phyloP scores from a whole-genome alignment of 345 rosid genomes.

The Brassica juncea region DNA sequence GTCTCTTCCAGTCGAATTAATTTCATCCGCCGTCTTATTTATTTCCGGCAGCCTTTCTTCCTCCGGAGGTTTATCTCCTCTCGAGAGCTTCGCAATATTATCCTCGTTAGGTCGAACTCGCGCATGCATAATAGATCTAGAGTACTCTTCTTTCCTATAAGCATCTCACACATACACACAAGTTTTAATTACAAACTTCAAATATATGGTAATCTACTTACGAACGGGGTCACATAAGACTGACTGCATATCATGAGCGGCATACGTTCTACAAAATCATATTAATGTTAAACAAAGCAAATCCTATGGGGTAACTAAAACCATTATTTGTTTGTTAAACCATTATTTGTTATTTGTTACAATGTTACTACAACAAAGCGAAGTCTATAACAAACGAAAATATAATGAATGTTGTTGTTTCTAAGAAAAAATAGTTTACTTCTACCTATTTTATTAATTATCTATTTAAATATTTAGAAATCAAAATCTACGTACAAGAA shows the following conservation, averaged over 20 bases:
- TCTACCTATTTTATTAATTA: neutral
- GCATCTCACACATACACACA: neutral
- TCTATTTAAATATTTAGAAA: neutral
- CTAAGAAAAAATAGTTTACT: neutral
- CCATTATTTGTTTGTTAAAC: neutral
- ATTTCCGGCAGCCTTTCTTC: neutral
- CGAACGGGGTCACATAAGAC: neutral
- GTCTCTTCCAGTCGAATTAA: neutral
- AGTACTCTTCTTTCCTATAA: constrained; percentile 24
- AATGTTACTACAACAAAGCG: neutral
- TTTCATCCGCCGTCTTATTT: neutral
- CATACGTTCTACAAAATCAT: neutral
- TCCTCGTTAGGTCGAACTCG: neutral
- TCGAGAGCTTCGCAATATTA: neutral
- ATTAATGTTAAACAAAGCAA: neutral
- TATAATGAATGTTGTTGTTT: neutral
- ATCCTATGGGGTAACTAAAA: neutral
- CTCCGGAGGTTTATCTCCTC: neutral
- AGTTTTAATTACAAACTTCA: neutral
- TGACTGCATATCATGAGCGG: neutral
- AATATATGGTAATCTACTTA: neutral
- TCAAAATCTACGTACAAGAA: neutral
- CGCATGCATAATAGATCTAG: neutral
- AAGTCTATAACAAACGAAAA: neutral
- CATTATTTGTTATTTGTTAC: neutral